A percentile compares a stretch with the other conserved stretches of the same genome.
Conservation (phyloP, 2,329 filamentous ascomycete species). For the Dactylella cylindrospora region DNA sequence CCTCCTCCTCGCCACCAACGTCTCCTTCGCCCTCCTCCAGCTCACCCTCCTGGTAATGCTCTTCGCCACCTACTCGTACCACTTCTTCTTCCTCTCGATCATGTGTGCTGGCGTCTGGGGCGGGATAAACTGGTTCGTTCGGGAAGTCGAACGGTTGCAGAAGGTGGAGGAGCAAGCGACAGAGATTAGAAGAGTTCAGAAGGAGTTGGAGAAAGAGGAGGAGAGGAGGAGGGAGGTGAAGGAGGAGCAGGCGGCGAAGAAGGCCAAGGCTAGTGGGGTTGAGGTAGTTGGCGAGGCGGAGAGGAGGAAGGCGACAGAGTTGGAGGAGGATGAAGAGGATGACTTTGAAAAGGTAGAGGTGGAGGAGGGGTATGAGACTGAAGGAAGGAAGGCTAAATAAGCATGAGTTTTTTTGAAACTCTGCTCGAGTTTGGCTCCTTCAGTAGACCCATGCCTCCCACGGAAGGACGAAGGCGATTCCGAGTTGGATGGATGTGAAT, state of each 20-base stretch:
- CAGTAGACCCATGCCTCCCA: no score
- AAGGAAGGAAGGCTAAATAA: conserved; percentile 40
- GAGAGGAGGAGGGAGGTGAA: conserved; percentile 55
- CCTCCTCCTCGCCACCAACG: conserved; percentile 85
- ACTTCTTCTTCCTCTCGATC: conserved; percentile 79
- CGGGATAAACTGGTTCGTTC: conserved; percentile 95
- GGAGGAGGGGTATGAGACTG: conserved; percentile 42
- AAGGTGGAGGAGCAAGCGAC: conserved; percentile 53
- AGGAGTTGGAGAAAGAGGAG: conserved; percentile 55
- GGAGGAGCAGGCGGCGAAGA: conserved; percentile 55
- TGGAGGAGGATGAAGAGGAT: conserved; percentile 54
- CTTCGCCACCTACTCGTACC: conserved; percentile 78
- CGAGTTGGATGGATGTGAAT: neutral
- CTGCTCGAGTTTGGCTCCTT: no score
- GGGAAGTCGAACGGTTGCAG: conserved; percentile 57
- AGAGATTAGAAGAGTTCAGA: conserved; percentile 22
- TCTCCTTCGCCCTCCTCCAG: conserved; percentile 82
- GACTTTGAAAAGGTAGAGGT: conserved; percentile 49
- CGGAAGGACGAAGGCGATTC: no score
- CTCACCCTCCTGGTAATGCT: conserved; percentile 74
- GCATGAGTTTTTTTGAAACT: no score
- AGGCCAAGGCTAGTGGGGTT: conserved; percentile 53
- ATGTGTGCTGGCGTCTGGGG: conserved; percentile 84
- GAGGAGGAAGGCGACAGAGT: conserved; percentile 50
- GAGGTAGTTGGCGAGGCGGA: conserved; percentile 51